phyloP scores from a whole-genome alignment of 176 grass and related monocot species.

The Phoenix dactylifera region DNA sequence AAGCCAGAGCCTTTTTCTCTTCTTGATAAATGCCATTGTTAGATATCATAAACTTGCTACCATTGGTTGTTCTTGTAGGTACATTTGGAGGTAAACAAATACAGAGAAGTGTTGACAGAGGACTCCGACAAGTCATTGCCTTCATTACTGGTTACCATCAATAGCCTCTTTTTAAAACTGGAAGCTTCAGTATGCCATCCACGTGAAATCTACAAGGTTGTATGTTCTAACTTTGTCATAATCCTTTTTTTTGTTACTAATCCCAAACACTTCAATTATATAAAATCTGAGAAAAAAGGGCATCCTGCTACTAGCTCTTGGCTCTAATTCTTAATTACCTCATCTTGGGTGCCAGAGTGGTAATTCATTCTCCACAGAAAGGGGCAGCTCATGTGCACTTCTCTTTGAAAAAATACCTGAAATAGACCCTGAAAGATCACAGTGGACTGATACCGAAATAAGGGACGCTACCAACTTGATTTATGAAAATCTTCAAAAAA shows the following conservation, averaged over 20 bases:
- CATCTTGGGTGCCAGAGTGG: constrained; percentile 19
- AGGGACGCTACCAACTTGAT: constrained; percentile 52
- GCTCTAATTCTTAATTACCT: too few relatives aligned
- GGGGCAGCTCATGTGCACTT: constrained; percentile 26
- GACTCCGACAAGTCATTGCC: constrained; percentile 58
- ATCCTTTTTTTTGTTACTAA: neutral
- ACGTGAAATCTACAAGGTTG: constrained; percentile 34
- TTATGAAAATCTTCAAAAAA: constrained; percentile 64
- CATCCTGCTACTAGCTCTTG: too few relatives aligned
- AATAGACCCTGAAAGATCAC: constrained; percentile 37
- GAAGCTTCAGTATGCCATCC: constrained; percentile 46
- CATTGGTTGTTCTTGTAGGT: constrained; percentile 26
- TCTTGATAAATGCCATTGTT: too few relatives aligned
- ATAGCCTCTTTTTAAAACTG: constrained; percentile 55
- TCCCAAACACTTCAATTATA: too few relatives aligned
- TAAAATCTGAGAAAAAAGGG: too few relatives aligned
- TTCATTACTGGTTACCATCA: constrained; percentile 43
- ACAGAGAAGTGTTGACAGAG: constrained; percentile 49
- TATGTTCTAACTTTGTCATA: constrained; percentile 4
- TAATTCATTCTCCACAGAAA: neutral
- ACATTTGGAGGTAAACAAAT: constrained; percentile 64
- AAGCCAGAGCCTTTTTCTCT: too few relatives aligned
- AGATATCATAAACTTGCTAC: too few relatives aligned
- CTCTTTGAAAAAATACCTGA: constrained; percentile 58
- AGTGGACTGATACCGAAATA: constrained; percentile 56